Evolutionary conservation across 148 eudicot genomes (phyloP), one percentile per base, ranked within the genome.

Genomic region (Cornus florida): DNA sequence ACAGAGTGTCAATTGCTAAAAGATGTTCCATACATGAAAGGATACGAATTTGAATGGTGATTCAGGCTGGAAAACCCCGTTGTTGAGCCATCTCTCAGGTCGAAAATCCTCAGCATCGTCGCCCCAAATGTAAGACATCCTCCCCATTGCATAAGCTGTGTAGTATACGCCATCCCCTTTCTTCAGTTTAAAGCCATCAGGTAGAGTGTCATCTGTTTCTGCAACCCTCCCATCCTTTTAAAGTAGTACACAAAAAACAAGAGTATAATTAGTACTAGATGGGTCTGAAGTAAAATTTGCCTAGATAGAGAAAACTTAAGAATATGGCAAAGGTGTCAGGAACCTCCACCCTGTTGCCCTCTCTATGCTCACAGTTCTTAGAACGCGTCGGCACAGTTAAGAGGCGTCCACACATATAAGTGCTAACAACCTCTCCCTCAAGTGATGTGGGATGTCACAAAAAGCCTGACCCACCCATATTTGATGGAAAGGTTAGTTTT

Each of bases 51-150:
- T 94, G 89, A 92, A 92, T 10, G 98, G 95, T 35, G 93, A 91
- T 50, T 94, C 89, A 7, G 91, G 91, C 74, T 91, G 93, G 81
- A 92, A 94, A 73, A 85, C 78, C 56, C 98, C 93, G 48, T 87
- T 83, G 10, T 84, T 73, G 43, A 94, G 90, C 97, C 98, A 94
- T 86, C 98, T 88, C 80, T 92, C 92, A 0, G 93, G 97, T n/a
- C 86, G 82, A 70, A 94, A 94, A 31, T 89, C 93, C 78, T 88
- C 88, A 8, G 95, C 98, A 79, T 94, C 88, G 9, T 94, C 91
- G 62, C 98, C 95, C 97, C 97, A 94, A 4, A 92, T 77, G 78
- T 73, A 78, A 31, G 85, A 35, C 95, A 94, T 87, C 69, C 98
- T 90, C 10, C 92, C 97, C 95, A 91, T 91, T 33, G 95, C 86